These are phyloP conservation scores for Trametes polyzona DNA, from an alignment of 1,284 basidiomycete species.

Conservation along the genomic window DNA sequence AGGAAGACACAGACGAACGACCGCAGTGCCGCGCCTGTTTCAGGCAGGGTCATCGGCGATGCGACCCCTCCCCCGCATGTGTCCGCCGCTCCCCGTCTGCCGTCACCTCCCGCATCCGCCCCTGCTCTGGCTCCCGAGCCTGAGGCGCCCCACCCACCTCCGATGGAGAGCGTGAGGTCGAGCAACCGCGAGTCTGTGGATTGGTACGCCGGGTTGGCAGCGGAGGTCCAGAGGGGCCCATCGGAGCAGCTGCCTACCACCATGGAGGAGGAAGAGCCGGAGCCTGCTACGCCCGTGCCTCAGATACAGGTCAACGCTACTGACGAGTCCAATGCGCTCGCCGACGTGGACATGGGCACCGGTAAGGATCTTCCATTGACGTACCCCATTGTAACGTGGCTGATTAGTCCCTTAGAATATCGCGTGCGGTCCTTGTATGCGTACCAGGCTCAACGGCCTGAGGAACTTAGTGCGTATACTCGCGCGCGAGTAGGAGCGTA, in stretches of 20 bases:
- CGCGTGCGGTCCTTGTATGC: conserved; percentile 82
- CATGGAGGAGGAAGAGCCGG: conserved; percentile 62
- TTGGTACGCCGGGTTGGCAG: conserved; percentile 91
- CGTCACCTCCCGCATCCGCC: conserved; percentile 42
- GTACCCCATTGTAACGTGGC: neutral
- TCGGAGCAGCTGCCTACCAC: conserved; percentile 56
- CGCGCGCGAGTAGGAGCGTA: neutral
- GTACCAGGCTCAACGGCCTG: conserved; percentile 83
- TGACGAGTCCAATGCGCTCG: conserved; percentile 60
- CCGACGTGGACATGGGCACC: conserved; percentile 77
- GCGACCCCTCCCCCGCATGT: conserved; percentile 76
- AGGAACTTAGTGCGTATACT: conserved; percentile 76
- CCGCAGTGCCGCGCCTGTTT: conserved; percentile 69
- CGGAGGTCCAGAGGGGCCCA: conserved; percentile 50
- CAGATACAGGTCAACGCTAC: conserved; percentile 62
- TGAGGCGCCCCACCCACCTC: conserved; percentile 23
- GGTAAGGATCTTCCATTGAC: conserved; percentile 44
- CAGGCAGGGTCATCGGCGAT: conserved; percentile 83
- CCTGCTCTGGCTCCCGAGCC: conserved; percentile 8
- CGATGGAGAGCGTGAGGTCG: conserved; percentile 36
- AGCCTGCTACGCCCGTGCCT: conserved; percentile 42
- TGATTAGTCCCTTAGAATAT: conserved; percentile 48
- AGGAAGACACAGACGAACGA: conserved; percentile 86
- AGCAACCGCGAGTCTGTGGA: conserved; percentile 85
- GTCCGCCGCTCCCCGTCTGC: conserved; percentile 48